Evolutionary conservation across 148 eudicot species (phyloP), one percentile per base, ranked within the genome.

Genomic region (Chenopodium suecicum): DNA sequence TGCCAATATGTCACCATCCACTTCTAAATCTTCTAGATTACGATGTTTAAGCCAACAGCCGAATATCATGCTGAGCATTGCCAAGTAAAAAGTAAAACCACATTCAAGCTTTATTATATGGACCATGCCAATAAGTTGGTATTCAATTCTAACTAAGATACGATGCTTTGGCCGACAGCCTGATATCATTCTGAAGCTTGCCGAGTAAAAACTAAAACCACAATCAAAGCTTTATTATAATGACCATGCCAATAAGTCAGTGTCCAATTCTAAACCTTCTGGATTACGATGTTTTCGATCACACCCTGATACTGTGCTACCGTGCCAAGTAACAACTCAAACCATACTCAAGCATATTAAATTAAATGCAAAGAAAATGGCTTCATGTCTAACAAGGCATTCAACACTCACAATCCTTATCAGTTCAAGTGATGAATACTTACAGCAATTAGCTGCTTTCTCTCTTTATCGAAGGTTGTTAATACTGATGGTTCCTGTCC

Each of bases 381-480:
- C 32, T 34, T 23, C 23, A 56, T 62, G 46, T 74, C 65, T 27
- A 44, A 27, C 69, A 60, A 60, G 54, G 25, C 29, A 72, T 23
- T 23, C 41, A 62, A 12, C 27, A 73, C 23, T 32, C 10, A 54
- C 23, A 19, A 44, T 73, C 12, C 67, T 80, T 31, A 41, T 37
- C 13, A 69, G 48, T 58, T 73, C 13, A 76, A 60, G 76, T 46
- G 14, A 64, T 66, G 10, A 22, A 74, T 41, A 82, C 97, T 86
- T 89, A 96, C 99, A 82, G 90, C 85, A 75, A 91, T 70, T 65
- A 96, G 77, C 9, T 86, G 92, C 84, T 90, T 96, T 75, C 83
- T 76, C 73, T 89, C 88, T 81, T 90, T 88, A 74, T 76, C 82
- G 76, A 87, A 83, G 76, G 89, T 86, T 63, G 84, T 79, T 62